These are phyloP conservation scores for Gossypium ekmanianum DNA, from an alignment of 345 rosid species.

Conservation along the genomic window DNA sequence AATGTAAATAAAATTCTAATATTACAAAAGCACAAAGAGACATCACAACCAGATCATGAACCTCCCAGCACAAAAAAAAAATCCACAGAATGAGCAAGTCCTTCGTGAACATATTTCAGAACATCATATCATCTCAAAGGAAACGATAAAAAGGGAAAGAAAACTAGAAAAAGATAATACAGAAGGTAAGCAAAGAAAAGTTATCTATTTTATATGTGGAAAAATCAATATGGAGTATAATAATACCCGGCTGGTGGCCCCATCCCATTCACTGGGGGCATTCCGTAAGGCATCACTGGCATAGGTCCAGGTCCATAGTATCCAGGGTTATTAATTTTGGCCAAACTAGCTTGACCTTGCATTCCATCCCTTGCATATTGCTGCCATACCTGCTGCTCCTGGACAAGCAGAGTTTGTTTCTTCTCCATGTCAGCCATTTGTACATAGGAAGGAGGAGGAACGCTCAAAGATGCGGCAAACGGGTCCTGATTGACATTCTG, in stretches of 20 bases:
- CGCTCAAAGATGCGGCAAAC: conserved; percentile 53
- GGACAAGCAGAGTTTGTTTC: conserved; percentile 58
- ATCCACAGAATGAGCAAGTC: not conserved
- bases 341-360: conserved; percentile 75
- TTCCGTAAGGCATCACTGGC: conserved; percentile 50
- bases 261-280: conserved; percentile 52
- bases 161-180: conserved; percentile 14
- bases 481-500: conserved; percentile 69
- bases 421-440: conserved; percentile 87
- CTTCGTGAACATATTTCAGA: conserved; percentile 31
- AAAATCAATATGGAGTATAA: conserved; percentile 38
- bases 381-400: conserved; percentile 80
- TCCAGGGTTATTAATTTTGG: conserved; percentile 44
- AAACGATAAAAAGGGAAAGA: conserved; percentile 9
- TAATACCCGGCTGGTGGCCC: conserved; percentile 50
- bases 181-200: conserved; percentile 27
- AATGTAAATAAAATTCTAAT: conserved; percentile 20
- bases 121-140: conserved; percentile 19
- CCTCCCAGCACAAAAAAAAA: conserved; percentile 25
- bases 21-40: conserved; percentile 40
- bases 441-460: conserved; percentile 76
- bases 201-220: conserved; percentile 20
- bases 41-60: conserved; percentile 23
- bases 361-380: conserved; percentile 70
- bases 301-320: conserved; percentile 32